Percentiles rank a stretch among this genome's conserved stretches.
Conservation (phyloP, 306 rosid species). For the Quercus suber region DNA sequence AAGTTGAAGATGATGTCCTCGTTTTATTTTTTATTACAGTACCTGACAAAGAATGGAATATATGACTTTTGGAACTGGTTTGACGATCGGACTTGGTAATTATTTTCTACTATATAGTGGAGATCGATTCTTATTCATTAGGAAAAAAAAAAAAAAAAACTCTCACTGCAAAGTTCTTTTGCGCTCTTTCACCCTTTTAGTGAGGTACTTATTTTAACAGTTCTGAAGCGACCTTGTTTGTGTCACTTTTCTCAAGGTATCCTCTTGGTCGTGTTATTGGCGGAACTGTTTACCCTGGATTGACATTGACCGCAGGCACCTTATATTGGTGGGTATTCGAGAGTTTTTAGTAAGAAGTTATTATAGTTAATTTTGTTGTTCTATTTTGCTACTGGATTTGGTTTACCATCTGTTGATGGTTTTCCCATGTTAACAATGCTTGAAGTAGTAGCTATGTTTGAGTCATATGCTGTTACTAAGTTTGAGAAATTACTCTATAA, state of each 20-base stretch:
- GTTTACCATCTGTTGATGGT: background rate
- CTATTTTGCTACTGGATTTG: conserved; percentile 6
- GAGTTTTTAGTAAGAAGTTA: conserved; percentile 15
- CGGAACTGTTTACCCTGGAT: conserved; percentile 97
- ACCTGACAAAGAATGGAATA: conserved; percentile 87
- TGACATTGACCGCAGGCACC: conserved; percentile 94
- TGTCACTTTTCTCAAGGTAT: conserved; percentile 56
- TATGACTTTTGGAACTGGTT: conserved; percentile 99
- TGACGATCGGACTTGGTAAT: conserved; percentile 96
- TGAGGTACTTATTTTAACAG: conserved; percentile 18
- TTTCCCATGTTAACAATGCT: conserved; percentile 9
- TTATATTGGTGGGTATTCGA: conserved; percentile 70
- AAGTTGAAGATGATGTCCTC: conserved; percentile 22
- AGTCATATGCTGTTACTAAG: conserved; percentile 15
- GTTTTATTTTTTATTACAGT: conserved; percentile 64
- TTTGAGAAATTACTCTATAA: conserved; percentile 22
- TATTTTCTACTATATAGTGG: background rate
- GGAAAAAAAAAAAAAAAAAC: background rate
- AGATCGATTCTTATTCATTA: background rate
- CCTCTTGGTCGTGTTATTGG: conserved; percentile 99
- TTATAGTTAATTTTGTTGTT: background rate
- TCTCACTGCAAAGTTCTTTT: background rate
- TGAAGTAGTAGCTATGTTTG: background rate
- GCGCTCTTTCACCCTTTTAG: background rate
- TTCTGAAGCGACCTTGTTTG: conserved; percentile 11